Evolutionary conservation across 352 stramenopile species (phyloP).

Genomic region (Globisporangium middletonii): DNA sequence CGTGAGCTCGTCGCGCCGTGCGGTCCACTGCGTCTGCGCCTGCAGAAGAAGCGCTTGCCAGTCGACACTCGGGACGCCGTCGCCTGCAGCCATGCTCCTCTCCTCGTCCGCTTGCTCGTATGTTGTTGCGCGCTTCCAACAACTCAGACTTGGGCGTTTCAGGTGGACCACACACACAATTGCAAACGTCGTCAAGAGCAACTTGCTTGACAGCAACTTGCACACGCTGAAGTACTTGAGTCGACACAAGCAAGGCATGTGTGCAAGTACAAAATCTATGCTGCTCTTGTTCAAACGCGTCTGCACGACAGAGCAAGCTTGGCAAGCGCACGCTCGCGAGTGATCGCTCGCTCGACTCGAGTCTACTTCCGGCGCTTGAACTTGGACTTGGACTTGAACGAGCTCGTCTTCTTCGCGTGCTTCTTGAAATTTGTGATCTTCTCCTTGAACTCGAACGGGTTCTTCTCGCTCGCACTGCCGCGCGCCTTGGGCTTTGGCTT

Average conservation of each 20-base stretch:
- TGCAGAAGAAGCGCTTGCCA: constrained; percentile 13
- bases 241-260: too few species aligned
- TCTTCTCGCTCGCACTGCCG: constrained; percentile 38
- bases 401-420: constrained; percentile 81
- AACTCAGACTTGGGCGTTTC: not conserved
- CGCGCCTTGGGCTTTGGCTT: constrained; percentile 34
- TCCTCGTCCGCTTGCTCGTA: too few species aligned
- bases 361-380: constrained; percentile 82
- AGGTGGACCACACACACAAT: not conserved
- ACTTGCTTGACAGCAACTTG: too few species aligned
- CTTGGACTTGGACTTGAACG: constrained; percentile 90
- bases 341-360: too few species aligned
- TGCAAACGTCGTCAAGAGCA: too few species aligned
- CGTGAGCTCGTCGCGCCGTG: constrained; percentile 4
- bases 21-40: constrained; percentile 10
- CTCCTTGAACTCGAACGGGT: constrained; percentile 85
- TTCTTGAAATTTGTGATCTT: constrained; percentile 90
- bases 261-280: too few species aligned
- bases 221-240: too few species aligned
- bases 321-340: not conserved
- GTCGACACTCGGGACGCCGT: constrained; percentile 3
- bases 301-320: too few species aligned
- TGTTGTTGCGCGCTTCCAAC: too few species aligned
- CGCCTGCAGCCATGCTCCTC: constrained; percentile 2
- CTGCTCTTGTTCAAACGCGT: too few species aligned